Conservation (phyloP, 1,284 basidiomycete species). For the Cryptococcus jaspeensis region DNA sequence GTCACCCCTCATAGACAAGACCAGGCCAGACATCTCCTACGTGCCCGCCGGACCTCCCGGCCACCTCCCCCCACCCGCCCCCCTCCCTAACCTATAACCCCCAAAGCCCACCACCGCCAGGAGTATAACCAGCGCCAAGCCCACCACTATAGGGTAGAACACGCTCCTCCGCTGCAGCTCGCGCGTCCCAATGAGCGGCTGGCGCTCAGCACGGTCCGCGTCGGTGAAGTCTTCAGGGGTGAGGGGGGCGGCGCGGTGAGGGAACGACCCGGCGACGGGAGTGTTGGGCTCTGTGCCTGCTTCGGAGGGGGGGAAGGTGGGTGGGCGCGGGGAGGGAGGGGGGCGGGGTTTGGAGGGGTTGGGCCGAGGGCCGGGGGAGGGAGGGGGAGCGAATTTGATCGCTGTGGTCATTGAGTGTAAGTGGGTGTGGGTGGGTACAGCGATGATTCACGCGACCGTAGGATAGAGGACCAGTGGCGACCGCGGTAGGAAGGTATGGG, state of each 20-base stretch:
- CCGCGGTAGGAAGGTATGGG: neutral
- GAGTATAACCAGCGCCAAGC: constrained; percentile 6
- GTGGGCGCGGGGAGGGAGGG: neutral
- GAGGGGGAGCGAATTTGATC: constrained; percentile 15
- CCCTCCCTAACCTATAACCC: constrained; percentile 30
- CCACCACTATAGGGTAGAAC: constrained; percentile 13
- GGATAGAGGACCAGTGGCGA: neutral
- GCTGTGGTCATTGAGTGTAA: constrained; percentile 5
- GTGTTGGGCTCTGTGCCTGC: constrained; percentile 7
- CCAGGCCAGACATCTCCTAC: neutral
- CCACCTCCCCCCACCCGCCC: constrained; percentile 31
- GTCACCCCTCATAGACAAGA: too few relatives aligned
- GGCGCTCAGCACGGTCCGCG: constrained; percentile 23
- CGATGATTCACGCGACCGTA: too few relatives aligned
- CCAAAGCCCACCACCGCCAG: constrained; percentile 24
- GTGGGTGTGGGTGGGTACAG: too few relatives aligned
- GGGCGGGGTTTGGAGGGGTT: constrained; percentile 9
- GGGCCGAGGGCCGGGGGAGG: constrained; percentile 16
- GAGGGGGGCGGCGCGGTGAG: neutral
- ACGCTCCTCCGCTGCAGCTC: constrained; percentile 4
- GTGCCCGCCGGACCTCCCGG: constrained; percentile 27
- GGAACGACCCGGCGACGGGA: constrained; percentile 4
- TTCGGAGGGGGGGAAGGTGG: constrained; percentile 4
- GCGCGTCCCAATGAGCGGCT: constrained; percentile 20
- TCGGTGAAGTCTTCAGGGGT: neutral